phyloP scores from a whole-genome alignment of 1,139 yeast species.

The Candida gigantensis region DNA sequence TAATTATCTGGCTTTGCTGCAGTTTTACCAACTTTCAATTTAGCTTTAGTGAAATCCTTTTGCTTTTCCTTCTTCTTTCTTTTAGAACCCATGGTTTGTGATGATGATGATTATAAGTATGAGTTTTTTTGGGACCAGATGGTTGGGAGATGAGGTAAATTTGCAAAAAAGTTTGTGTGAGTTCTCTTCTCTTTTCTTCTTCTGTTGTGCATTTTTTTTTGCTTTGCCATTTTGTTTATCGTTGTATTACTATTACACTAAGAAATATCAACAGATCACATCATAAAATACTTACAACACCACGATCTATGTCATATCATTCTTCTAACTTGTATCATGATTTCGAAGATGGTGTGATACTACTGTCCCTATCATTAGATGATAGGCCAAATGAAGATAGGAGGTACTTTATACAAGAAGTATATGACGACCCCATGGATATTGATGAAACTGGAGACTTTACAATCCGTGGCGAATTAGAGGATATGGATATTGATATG shows the following conservation, averaged over 20 bases:
- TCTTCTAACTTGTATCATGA: constrained; percentile 14
- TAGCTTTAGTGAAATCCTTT: constrained; percentile 77
- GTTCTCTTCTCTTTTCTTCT: not conserved
- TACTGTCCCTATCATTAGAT: constrained; percentile 29
- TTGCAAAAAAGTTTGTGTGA: too few relatives aligned
- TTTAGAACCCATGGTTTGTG: constrained; percentile 49
- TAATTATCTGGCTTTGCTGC: constrained; percentile 68
- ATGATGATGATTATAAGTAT: constrained; percentile 1
- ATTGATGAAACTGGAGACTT: constrained; percentile 15
- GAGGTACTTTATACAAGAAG: not conserved
- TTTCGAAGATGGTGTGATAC: constrained; percentile 25
- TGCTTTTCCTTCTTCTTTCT: constrained; percentile 66
- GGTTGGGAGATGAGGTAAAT: constrained; percentile 1
- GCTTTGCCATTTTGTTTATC: constrained; percentile 6
- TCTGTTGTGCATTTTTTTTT: not conserved
- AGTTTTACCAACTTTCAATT: constrained; percentile 86
- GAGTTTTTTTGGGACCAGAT: too few relatives aligned
- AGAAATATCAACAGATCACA: too few relatives aligned
- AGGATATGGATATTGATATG: not conserved
- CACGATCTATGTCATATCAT: constrained; percentile 4
- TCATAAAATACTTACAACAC: too few relatives aligned
- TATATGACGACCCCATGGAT: constrained; percentile 19
- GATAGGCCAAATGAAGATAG: constrained; percentile 15
- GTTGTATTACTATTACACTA: too few relatives aligned
- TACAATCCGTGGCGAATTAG: not conserved